These are phyloP conservation scores for Citrullus mucosospermus DNA, from an alignment of 306 rosid species.

Conservation along the genomic window DNA sequence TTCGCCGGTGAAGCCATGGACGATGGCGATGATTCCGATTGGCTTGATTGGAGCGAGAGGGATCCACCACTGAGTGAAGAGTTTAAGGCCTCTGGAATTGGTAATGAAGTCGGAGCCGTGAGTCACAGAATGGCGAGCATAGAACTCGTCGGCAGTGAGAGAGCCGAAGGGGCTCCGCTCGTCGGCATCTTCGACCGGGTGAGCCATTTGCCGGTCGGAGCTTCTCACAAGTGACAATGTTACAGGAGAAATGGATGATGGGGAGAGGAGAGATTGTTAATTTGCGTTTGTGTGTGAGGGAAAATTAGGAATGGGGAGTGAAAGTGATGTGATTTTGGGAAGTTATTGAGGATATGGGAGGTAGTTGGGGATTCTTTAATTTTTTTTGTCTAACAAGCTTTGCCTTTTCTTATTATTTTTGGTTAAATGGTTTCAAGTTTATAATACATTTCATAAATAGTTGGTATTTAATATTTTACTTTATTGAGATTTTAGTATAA, in stretches of 20 bases:
- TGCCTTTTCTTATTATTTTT: no score
- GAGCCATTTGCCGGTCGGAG: constrained; percentile 34
- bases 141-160: constrained; percentile 60
- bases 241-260: no score
- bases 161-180: constrained; percentile 66
- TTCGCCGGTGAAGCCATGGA: constrained; percentile 94
- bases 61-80: constrained; percentile 90
- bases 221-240: no score
- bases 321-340: not conserved
- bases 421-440: no score
- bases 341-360: not conserved
- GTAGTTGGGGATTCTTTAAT: not conserved
- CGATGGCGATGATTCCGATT: constrained; percentile 51
- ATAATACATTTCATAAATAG: no score
- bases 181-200: constrained; percentile 74
- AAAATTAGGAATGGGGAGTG: not conserved
- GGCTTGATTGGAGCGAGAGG: constrained; percentile 49
- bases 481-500: no score
- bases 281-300: not conserved
- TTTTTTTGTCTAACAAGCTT: no score
- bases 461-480: no score
- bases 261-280: not conserved
- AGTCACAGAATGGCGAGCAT: constrained; percentile 57
- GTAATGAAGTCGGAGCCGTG: constrained; percentile 63
- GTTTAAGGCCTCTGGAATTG: constrained; percentile 58